phyloP scores from a whole-genome alignment of 1,284 basidiomycete genomes.

The Tausonia pullulans region DNA sequence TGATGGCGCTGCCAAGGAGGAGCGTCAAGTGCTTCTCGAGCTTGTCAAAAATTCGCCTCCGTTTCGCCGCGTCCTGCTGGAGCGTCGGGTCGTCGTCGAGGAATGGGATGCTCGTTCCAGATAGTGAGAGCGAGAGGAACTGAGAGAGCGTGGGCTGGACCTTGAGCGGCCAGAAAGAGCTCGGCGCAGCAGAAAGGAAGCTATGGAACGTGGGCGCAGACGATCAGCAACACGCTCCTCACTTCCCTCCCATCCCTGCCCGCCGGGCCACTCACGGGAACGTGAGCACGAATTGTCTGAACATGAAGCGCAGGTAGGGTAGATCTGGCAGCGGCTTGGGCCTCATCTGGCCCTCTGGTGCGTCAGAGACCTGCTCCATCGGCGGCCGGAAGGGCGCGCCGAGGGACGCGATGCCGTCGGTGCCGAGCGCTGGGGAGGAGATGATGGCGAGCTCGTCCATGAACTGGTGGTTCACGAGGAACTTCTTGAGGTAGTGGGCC shows the following conservation, averaged over 20 bases:
- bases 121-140: conserved; percentile 59
- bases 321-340: conserved; percentile 45
- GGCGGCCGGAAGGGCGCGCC: conserved; percentile 59
- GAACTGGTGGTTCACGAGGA: conserved; percentile 79
- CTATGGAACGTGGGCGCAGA: not conserved
- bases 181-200: conserved; percentile 73
- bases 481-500: conserved; percentile 91
- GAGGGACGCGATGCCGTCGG: conserved; percentile 70
- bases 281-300: conserved; percentile 78
- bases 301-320: conserved; percentile 76
- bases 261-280: conserved; percentile 46
- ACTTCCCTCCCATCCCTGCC: too few species aligned
- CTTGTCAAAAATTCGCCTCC: conserved; percentile 54
- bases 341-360: conserved; percentile 15
- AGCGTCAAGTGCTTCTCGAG: conserved; percentile 71
- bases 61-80: conserved; percentile 41
- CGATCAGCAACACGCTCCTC: not conserved
- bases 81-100: conserved; percentile 41
- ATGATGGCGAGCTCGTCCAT: conserved; percentile 60
- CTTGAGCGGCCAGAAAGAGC: conserved; percentile 81
- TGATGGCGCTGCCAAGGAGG: conserved; percentile 67
- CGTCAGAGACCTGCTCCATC: conserved; percentile 2
- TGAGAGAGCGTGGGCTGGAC: conserved; percentile 82
- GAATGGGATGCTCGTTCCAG: conserved; percentile 40
- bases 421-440: conserved; percentile 44